Conservation (phyloP, 768 basidiomycete species). For the Phlebiopsis flavidoalba region DNA sequence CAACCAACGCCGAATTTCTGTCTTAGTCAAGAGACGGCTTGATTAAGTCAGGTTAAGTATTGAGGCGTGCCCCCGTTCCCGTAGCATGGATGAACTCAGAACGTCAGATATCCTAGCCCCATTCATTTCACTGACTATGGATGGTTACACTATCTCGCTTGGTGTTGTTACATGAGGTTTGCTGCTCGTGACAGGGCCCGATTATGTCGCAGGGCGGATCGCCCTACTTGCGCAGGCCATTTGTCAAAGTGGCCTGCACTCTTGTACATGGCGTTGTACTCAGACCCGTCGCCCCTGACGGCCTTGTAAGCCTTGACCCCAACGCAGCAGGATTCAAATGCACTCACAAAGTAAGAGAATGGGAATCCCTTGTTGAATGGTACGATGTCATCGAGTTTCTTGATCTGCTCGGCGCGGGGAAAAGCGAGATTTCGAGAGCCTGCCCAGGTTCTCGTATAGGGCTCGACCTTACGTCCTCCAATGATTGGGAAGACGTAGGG, state of each 20-base stretch:
- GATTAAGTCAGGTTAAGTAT: no score
- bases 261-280: constrained; percentile 10
- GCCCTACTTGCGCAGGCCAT: constrained; percentile 3
- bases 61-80: no score
- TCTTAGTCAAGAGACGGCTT: no score
- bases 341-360: constrained; percentile 22
- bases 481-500: constrained; percentile 45
- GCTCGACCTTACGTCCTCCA: constrained; percentile 44
- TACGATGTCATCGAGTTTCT: constrained; percentile 34
- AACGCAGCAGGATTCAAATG: neutral
- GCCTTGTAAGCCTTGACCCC: neutral
- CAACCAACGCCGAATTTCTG: no score
- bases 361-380: constrained; percentile 46
- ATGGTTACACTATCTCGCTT: no score
- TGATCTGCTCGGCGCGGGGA: constrained; percentile 35
- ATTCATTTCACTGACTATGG: no score
- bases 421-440: constrained; percentile 39
- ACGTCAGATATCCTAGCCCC: no score
- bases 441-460: constrained; percentile 45
- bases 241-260: constrained; percentile 21
- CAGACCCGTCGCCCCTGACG: constrained; percentile 21
- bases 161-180: no score
- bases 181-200: no score
- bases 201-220: constrained; percentile 6
- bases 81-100: no score